Evolutionary conservation across 177 flowering plant genomes (phyloP).

Genomic region (Vitis hybrid): DNA sequence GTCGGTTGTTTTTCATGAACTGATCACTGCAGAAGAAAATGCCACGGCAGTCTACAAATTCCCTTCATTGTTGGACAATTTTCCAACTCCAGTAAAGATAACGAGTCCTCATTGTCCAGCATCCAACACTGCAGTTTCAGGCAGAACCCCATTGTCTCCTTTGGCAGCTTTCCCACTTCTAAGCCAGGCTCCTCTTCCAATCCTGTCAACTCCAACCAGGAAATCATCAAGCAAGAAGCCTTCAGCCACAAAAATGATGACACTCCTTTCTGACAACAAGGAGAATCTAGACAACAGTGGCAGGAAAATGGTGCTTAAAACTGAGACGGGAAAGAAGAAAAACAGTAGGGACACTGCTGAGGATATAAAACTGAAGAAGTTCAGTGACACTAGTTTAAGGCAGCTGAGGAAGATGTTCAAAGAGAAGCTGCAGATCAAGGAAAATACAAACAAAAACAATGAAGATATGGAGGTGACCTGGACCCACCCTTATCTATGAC

Average conservation of each 20-base stretch:
- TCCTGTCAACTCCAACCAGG: constrained; percentile 10
- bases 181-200: constrained; percentile 20
- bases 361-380: not conserved
- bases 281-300: constrained; percentile 31
- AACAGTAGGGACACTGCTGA: not conserved
- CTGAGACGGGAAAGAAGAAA: constrained; percentile 11
- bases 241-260: constrained; percentile 14
- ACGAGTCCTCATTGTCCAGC: no score
- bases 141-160: not conserved
- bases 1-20: no score
- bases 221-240: constrained; percentile 22
- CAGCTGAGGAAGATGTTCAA: constrained; percentile 43
- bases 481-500: no score
- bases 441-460: no score
- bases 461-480: no score
- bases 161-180: constrained; percentile 14
- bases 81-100: no score
- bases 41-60: no score
- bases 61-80: no score
- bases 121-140: not conserved
- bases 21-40: no score
- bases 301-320: constrained; percentile 8
- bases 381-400: constrained; percentile 30
- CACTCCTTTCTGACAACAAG: constrained; percentile 23
- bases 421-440: constrained; percentile 21